A percentile compares a stretch with the other conserved stretches of the same genome.
Evolutionary conservation across 148 eudicot species (phyloP).

Genomic region (Suaeda aralocaspica): DNA sequence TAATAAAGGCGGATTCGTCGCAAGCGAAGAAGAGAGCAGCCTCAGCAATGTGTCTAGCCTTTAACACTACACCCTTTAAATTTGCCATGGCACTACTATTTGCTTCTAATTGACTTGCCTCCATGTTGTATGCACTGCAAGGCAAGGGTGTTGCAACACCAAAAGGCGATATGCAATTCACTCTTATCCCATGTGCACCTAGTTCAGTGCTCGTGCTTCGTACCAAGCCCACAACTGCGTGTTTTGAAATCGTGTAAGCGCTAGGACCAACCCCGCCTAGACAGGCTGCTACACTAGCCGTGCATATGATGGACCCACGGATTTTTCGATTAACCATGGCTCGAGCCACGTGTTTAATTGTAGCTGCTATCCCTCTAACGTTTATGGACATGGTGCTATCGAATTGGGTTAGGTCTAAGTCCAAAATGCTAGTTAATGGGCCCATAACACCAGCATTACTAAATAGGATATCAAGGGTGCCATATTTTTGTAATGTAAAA

Average conservation of each 20-base stretch:
- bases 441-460: conserved; percentile 69
- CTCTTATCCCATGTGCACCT: conserved; percentile 66
- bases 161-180: conserved; percentile 69
- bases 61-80: conserved; percentile 60
- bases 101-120: conserved; percentile 42
- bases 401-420: conserved; percentile 41
- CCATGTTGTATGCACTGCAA: conserved; percentile 39
- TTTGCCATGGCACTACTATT: conserved; percentile 26
- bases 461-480: conserved; percentile 44
- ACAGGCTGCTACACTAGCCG: conserved; percentile 46
- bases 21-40: conserved; percentile 81
- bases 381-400: conserved; percentile 51
- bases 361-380: conserved; percentile 51
- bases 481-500: conserved; percentile 35
- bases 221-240: conserved; percentile 67
- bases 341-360: conserved; percentile 54
- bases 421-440: conserved; percentile 37
- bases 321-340: conserved; percentile 50
- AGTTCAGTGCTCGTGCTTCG: conserved; percentile 61
- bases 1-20: conserved; percentile 68
- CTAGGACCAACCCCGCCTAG: conserved; percentile 60
- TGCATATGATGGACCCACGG: conserved; percentile 64
- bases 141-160: conserved; percentile 74
- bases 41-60: conserved; percentile 60
- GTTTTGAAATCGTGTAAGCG: conserved; percentile 61